phyloP scores from a whole-genome alignment of 225 moss, liverwort and hornwort genomes.

The Sphagnum contortum region DNA sequence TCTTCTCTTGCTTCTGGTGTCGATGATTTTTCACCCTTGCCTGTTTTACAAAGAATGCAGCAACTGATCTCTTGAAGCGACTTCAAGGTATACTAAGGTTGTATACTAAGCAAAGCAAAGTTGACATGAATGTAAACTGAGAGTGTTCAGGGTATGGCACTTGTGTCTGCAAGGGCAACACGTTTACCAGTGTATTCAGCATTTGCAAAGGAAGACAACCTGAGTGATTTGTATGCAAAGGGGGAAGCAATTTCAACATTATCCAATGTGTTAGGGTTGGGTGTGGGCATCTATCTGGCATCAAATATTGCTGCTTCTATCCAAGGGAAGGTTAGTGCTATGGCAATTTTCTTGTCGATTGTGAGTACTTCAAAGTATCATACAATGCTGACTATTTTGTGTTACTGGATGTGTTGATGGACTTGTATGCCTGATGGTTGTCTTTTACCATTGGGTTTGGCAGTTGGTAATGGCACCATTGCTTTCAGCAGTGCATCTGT shows the following conservation, averaged over 20 bases:
- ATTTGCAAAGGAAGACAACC: conserved; percentile 87
- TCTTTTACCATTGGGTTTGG: conserved; percentile 2
- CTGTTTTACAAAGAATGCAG: no score
- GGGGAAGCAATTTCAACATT: conserved; percentile 97
- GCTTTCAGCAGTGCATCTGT: conserved; percentile 81
- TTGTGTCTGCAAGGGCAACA: conserved; percentile 95
- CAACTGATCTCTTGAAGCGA: no score
- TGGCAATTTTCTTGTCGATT: neutral
- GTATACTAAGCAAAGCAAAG: no score
- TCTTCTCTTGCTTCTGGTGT: no score
- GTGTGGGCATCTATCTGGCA: conserved; percentile 81
- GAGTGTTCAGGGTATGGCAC: conserved; percentile 71
- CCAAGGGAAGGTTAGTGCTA: conserved; percentile 63
- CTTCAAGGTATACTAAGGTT: no score
- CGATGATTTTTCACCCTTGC: no score
- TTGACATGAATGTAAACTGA: no score
- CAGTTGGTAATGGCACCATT: conserved; percentile 79
- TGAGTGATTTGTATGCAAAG: conserved; percentile 96
- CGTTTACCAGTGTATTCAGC: conserved; percentile 89
- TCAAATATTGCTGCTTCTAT: conserved; percentile 74
- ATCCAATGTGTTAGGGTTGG: conserved; percentile 91
- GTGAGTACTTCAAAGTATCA: no score
- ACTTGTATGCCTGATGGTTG: neutral
- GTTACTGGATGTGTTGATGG: neutral
- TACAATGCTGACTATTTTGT: no score